Percentiles rank a stretch among this genome's conserved stretches.
Conservation (phyloP, 1,139 yeast species). For the Blastobotrys persicus region DNA sequence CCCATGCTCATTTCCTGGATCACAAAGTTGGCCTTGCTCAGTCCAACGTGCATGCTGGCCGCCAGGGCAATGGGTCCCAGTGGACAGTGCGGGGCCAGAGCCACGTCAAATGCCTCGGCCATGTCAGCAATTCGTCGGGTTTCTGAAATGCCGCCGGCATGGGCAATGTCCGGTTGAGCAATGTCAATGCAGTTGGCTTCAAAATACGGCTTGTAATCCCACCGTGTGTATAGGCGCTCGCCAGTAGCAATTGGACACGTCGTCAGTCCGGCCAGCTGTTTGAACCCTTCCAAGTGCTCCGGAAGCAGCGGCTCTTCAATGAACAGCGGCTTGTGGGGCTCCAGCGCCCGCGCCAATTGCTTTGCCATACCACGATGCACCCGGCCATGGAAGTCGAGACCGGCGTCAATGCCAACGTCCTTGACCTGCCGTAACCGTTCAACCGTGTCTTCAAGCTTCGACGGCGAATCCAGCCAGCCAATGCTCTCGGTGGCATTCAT, state of each 20-base stretch:
- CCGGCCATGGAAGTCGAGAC: slow-evolving; percentile 35
- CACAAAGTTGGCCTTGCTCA: slow-evolving; percentile 31
- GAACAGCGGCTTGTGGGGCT: slow-evolving; percentile 33
- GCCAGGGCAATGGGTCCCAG: slow-evolving; percentile 37
- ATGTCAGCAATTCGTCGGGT: slow-evolving; percentile 31
- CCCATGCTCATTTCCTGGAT: slow-evolving; percentile 32
- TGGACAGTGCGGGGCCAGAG: slow-evolving; percentile 37
- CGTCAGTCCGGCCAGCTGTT: slow-evolving; percentile 29
- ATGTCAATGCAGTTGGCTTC: slow-evolving; percentile 34
- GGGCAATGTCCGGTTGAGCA: slow-evolving; percentile 36
- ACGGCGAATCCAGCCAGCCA: slow-evolving; percentile 36
- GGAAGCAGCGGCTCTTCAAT: slow-evolving; percentile 37
- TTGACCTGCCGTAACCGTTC: slow-evolving; percentile 31
- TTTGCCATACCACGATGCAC: slow-evolving; percentile 36
- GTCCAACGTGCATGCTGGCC: slow-evolving; percentile 33
- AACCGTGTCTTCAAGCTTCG: slow-evolving; percentile 29
- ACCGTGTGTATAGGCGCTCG: slow-evolving; percentile 33
- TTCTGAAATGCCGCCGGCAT: slow-evolving; percentile 36
- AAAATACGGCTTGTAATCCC: slow-evolving; percentile 32
- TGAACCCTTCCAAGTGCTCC: slow-evolving; percentile 33
- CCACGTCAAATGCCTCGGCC: slow-evolving; percentile 37
- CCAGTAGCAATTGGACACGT: slow-evolving; percentile 36
- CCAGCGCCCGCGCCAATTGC: slow-evolving; percentile 31
- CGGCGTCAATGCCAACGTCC: slow-evolving; percentile 33
- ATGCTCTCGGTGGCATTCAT: slow-evolving; percentile 34